Base-by-base conservation (phyloP, 2,329 filamentous ascomycete species). In the Xenoacremonium recifei region DNA sequence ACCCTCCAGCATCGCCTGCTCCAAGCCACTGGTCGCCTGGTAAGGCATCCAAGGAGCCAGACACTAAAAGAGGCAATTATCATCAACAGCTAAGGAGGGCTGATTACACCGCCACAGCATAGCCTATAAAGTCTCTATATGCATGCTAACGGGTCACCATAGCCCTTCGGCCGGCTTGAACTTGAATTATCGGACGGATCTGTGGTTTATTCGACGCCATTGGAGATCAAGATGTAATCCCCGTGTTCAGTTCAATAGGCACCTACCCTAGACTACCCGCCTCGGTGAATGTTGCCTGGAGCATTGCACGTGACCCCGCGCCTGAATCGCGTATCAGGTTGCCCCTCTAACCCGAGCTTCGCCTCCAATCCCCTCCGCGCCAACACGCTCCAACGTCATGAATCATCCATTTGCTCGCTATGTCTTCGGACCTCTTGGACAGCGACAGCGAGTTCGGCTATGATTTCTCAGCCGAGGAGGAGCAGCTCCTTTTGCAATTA, bases 381-480 rank as follows among this genome's bases (percentile, higher is more conserved):
- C 6, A 17, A 15, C 13, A 13, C 17, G 33, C 32, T 34, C 32
- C 25, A 42, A 41, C 40, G 44, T 40, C 51, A 57, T 59, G 53
- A 59, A 49, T 55, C 45, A 49, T 49, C 39, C 41, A 23, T 37
- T 37, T 40, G 9, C 40, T 38, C 20, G 31, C 21, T 6, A 34
- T 43, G 42, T 23, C 42, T 43, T 25, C 35, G 35, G 57, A 53
- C 48, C 48, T 44, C 27, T 42, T 40, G 43, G 64, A 67, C 46
- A 63, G 58, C 47, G 67, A 71, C 48, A 65, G 61, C 50, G 70
- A 75, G 32, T 76, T 71, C 56, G 69, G 64, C 43, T 75, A 72
- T 52, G 68, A 75, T 49, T 61, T 75, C 32, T 69, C 71, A 3
- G 48, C 59, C 1, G 72, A 76, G 20, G 73, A 77, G 21, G 73